These are phyloP conservation scores for Peniophora sp. DNA, from an alignment of 1,284 basidiomycete genomes.

Conservation along the genomic window DNA sequence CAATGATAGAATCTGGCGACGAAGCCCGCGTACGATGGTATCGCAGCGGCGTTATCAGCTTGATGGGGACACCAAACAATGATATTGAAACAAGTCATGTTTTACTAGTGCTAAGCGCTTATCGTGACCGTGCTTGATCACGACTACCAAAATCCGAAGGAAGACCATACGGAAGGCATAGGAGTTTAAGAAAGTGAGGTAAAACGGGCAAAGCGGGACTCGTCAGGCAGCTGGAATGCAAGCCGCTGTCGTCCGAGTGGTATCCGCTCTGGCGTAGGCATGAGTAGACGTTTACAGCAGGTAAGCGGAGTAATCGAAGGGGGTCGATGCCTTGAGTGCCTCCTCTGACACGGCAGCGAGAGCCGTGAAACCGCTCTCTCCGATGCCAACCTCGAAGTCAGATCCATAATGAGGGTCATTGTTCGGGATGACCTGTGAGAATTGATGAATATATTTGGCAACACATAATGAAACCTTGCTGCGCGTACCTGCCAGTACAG, in stretches of 20 bases:
- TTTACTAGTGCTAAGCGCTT: neutral
- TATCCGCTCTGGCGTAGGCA: too few species aligned
- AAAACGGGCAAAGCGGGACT: too few species aligned
- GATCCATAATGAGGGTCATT: constrained; percentile 24
- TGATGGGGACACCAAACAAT: neutral
- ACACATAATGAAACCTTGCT: too few species aligned
- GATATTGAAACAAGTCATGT: neutral
- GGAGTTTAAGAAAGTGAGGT: too few species aligned
- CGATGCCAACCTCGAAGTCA: constrained; percentile 26
- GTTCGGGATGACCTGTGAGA: constrained; percentile 28
- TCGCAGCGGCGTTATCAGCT: constrained; percentile 9
- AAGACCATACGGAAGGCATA: too few species aligned
- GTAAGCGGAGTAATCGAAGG: constrained; percentile 19
- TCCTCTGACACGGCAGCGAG: constrained; percentile 14
- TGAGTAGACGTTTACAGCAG: too few species aligned
- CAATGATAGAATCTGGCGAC: constrained; percentile 11
- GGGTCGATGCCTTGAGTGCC: constrained; percentile 12
- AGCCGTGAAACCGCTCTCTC: constrained; percentile 17
- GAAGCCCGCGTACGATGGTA: constrained; percentile 15
- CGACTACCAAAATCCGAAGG: too few species aligned
- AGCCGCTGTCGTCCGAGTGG: too few species aligned
- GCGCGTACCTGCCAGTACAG: constrained; percentile 21
- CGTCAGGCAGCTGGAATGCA: too few species aligned
- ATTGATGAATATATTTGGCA: too few species aligned
- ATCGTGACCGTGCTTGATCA: too few species aligned